A percentile compares a stretch with the other conserved stretches of the same genome.
Evolutionary conservation across 129 eudicot genomes (phyloP).

Genomic region (Saposhnikovia divaricata): DNA sequence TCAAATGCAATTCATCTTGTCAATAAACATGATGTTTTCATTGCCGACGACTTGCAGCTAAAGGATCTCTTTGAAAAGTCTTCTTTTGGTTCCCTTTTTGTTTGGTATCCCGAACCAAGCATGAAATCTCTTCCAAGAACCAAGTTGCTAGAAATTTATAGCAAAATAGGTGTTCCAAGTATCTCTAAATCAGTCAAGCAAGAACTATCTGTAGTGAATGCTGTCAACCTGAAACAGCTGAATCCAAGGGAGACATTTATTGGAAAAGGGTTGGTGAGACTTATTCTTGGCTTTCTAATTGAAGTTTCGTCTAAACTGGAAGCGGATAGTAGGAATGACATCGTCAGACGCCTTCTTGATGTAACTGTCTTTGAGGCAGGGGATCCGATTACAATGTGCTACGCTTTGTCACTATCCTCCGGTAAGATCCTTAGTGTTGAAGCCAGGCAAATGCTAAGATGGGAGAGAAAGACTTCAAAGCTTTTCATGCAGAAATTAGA

Average conservation of each 20-base stretch:
- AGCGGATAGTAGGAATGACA: conserved; percentile 27
- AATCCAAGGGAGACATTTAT: conserved; percentile 10
- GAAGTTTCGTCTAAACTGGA: conserved; percentile 25
- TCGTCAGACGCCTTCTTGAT: conserved; percentile 25
- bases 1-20: conserved; percentile 22
- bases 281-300: conserved; percentile 45
- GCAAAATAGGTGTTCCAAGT: conserved; percentile 36
- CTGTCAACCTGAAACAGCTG: background rate
- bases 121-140: conserved; percentile 21
- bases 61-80: conserved; percentile 37
- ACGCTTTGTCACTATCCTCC: conserved; percentile 25
- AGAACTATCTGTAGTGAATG: conserved; percentile 12
- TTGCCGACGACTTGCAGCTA: conserved; percentile 45
- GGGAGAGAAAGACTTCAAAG: conserved; percentile 41
- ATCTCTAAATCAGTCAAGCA: conserved; percentile 35
- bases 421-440: conserved; percentile 22
- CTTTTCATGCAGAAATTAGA: conserved; percentile 33
- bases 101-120: conserved; percentile 44
- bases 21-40: conserved; percentile 37
- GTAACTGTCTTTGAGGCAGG: conserved; percentile 16
- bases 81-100: conserved; percentile 26
- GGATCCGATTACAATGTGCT: conserved; percentile 24
- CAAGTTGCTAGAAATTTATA: conserved; percentile 30
- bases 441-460: conserved; percentile 33
- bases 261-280: conserved; percentile 32